Percentiles rank a stretch among this genome's conserved stretches.
Evolutionary conservation across 331 rosid genomes (phyloP).

Genomic region (Rosa hybrid): DNA sequence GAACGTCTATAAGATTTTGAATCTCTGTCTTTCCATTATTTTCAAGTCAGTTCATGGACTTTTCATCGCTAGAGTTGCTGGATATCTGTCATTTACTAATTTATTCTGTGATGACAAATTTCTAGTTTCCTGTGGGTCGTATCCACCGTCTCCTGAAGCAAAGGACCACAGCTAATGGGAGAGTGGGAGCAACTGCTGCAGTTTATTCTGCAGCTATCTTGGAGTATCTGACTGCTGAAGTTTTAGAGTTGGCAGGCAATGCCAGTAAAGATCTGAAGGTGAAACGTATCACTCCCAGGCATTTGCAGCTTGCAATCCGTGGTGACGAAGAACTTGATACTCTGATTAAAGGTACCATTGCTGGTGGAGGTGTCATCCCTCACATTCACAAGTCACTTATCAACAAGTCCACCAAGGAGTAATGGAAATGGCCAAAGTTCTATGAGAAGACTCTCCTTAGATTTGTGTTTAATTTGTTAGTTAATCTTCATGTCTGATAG

Average conservation of each 20-base stretch:
- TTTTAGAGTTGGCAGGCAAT: slow-evolving; percentile 78
- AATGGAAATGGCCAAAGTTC: slow-evolving; percentile 26
- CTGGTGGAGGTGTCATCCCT: slow-evolving; percentile 83
- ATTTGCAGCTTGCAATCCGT: slow-evolving; percentile 79
- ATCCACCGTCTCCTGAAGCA: slow-evolving; percentile 71
- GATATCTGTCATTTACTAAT: neutral
- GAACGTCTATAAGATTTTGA: neutral
- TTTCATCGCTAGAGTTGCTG: neutral
- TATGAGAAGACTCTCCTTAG: slow-evolving; percentile 22
- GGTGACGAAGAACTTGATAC: slow-evolving; percentile 89
- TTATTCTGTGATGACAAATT: slow-evolving; percentile 15
- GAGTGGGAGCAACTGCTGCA: slow-evolving; percentile 87
- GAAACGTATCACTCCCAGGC: slow-evolving; percentile 77
- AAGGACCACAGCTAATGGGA: slow-evolving; percentile 66
- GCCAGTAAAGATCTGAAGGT: slow-evolving; percentile 85
- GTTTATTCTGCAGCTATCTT: slow-evolving; percentile 79
- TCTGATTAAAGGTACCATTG: slow-evolving; percentile 77
- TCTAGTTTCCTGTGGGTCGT: slow-evolving; percentile 83
- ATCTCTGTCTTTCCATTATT: neutral
- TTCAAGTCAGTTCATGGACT: neutral
- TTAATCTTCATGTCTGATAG: slow-evolving; percentile 27
- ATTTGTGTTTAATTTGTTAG: slow-evolving; percentile 29
- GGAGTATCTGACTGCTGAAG: slow-evolving; percentile 83
- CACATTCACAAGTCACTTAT: slow-evolving; percentile 82
- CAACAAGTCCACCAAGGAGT: slow-evolving; percentile 78